A percentile compares a stretch with the other conserved stretches of the same genome.
These are phyloP conservation scores for Hypoxylon fragiforme DNA, from an alignment of 495 filamentous ascomycete species.

Conservation along the genomic window DNA sequence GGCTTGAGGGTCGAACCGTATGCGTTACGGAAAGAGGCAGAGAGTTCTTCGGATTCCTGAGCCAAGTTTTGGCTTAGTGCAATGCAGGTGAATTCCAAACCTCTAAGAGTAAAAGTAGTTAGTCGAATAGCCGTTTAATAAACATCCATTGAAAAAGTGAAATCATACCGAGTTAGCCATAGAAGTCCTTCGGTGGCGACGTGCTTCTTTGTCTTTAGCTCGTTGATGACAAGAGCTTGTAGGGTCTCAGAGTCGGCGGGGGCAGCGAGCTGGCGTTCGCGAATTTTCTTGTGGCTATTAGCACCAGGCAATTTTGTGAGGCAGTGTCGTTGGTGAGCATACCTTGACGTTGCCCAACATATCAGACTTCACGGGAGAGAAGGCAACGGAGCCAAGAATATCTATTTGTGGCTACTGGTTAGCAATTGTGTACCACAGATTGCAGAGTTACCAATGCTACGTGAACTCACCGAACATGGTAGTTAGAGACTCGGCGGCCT, in stretches of 20 bases:
- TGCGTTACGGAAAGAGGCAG: conserved; percentile 80
- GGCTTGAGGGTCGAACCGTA: conserved; percentile 86
- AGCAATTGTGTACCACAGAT: not conserved
- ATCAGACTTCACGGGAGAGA: conserved; percentile 86
- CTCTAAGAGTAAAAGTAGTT: conserved; percentile 53
- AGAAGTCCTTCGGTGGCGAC: conserved; percentile 83
- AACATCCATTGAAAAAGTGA: not conserved
- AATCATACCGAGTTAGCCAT: conserved; percentile 81
- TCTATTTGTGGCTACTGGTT: conserved; percentile 54
- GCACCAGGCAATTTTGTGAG: not conserved
- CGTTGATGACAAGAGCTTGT: conserved; percentile 80
- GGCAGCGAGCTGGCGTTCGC: conserved; percentile 75
- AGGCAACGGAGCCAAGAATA: conserved; percentile 77
- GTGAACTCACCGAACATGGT: conserved; percentile 75
- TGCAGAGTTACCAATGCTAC: not conserved
- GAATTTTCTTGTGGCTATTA: conserved; percentile 73
- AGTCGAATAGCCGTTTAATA: not conserved
- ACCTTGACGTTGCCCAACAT: conserved; percentile 93
- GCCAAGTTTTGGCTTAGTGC: conserved; percentile 77
- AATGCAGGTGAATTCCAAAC: conserved; percentile 87
- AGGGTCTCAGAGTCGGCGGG: conserved; percentile 76
- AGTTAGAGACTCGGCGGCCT: conserved; percentile 82
- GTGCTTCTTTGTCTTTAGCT: conserved; percentile 85
- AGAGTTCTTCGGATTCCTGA: conserved; percentile 71
- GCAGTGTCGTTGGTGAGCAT: conserved; percentile 17